Percentiles rank a stretch among this genome's conserved stretches.
Evolutionary conservation across 148 eudicot species (phyloP).

Genomic region (Chenopodium berlandieri): DNA sequence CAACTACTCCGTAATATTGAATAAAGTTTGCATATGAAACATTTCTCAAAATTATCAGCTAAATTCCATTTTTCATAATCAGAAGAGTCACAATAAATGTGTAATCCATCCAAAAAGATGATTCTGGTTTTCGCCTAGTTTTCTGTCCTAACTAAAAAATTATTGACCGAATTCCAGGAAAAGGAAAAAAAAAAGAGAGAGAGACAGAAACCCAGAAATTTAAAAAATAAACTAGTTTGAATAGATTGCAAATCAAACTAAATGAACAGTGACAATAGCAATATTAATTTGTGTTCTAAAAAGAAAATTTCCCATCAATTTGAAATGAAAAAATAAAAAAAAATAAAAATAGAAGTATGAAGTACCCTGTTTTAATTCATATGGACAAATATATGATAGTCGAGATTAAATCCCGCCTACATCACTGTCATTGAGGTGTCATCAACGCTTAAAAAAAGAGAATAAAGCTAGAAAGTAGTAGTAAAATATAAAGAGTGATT

Average conservation of each 20-base stretch:
- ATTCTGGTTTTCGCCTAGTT: too few species aligned
- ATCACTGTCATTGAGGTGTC: not conserved
- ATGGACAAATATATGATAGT: too few species aligned
- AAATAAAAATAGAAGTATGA: too few species aligned
- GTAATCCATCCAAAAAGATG: too few species aligned
- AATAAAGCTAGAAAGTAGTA: not conserved
- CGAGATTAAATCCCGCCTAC: not conserved
- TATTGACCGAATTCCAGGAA: too few species aligned
- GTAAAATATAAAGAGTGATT: not conserved
- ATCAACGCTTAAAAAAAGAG: not conserved
- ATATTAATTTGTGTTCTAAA: too few species aligned
- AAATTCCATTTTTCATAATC: not conserved
- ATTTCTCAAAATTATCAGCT: not conserved
- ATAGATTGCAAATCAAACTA: not conserved
- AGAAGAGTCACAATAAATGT: not conserved
- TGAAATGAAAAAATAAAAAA: too few species aligned
- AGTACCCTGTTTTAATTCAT: too few species aligned
- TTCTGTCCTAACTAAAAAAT: too few species aligned
- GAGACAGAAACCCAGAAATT: not conserved
- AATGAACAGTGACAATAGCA: too few species aligned
- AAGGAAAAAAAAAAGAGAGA: too few species aligned
- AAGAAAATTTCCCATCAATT: not conserved
- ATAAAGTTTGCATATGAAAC: slow-evolving; percentile 8
- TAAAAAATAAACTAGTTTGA: not conserved
- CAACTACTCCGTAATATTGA: not conserved